Evolutionary conservation across 805 yeast species (phyloP).

Genomic region (Wickerhamiella dianesei): DNA sequence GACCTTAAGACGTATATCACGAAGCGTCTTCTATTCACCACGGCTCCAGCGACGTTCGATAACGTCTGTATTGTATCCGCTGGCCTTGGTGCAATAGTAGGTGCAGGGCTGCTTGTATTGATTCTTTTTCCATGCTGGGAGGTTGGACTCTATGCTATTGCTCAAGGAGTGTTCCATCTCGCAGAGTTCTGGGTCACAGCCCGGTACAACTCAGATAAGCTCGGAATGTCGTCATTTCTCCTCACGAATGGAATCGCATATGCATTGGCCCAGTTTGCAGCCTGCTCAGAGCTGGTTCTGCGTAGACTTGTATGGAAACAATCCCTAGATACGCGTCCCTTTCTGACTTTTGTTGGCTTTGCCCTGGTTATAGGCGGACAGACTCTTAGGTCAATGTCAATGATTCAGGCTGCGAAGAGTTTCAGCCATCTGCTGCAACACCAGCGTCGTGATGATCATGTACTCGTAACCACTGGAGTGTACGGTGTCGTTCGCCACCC

Average conservation of each 20-base stretch:
- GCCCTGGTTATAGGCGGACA: constrained; percentile 48
- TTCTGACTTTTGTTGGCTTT: constrained; percentile 34
- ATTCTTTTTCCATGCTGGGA: constrained; percentile 13
- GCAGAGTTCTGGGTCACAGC: constrained; percentile 77
- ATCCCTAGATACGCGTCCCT: constrained; percentile 27
- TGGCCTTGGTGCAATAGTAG: constrained; percentile 21
- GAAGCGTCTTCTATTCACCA: constrained; percentile 6
- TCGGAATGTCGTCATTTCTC: constrained; percentile 56
- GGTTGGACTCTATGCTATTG: constrained; percentile 37
- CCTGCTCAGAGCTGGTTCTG: constrained; percentile 37
- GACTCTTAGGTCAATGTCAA: constrained; percentile 52
- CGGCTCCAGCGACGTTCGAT: constrained; percentile 18
- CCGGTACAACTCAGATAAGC: constrained; percentile 49
- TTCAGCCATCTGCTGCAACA: constrained; percentile 70
- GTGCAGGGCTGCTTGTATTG: constrained; percentile 12
- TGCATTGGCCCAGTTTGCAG: constrained; percentile 40
- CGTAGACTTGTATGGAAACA: constrained; percentile 28
- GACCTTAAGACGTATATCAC: neutral
- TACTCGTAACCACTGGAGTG: constrained; percentile 58
- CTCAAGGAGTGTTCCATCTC: constrained; percentile 56
- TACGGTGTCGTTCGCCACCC: constrained; percentile 70
- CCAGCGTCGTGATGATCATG: constrained; percentile 40
- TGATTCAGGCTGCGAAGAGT: constrained; percentile 77
- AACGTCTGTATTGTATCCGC: constrained; percentile 22
- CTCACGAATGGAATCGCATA: constrained; percentile 51